Evolutionary conservation across 75 land plant genomes (phyloP).

Genomic region (Ceratopteris richardii): DNA sequence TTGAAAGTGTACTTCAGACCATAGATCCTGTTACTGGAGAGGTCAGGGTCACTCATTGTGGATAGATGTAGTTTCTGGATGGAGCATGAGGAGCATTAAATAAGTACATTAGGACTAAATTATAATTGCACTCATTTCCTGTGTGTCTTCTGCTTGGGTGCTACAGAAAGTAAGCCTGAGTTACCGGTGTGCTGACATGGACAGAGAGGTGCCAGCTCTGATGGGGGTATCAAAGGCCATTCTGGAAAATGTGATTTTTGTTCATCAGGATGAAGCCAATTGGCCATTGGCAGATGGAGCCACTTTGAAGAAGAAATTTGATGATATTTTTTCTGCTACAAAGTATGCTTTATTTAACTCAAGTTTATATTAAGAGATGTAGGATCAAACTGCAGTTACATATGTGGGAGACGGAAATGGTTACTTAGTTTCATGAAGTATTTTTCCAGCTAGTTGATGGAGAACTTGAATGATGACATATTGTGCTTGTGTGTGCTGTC

Average conservation of each 20-base stretch:
- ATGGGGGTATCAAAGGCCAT: slow-evolving; percentile 99
- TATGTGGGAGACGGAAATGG: too few relatives aligned
- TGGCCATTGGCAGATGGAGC: slow-evolving; percentile 96
- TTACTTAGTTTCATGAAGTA: too few relatives aligned
- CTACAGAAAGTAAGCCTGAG: slow-evolving; percentile 96
- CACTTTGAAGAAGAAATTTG: slow-evolving; percentile 89
- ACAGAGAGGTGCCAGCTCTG: slow-evolving; percentile 89
- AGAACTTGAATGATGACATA: too few relatives aligned
- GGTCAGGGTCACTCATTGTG: slow-evolving; percentile 24
- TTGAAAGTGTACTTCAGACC: slow-evolving; percentile 95
- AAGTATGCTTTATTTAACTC: too few relatives aligned
- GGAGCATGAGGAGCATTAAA: not conserved
- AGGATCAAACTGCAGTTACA: too few relatives aligned
- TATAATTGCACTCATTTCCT: too few relatives aligned
- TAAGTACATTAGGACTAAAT: too few relatives aligned
- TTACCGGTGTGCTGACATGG: slow-evolving; percentile 98
- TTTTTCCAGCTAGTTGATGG: too few relatives aligned
- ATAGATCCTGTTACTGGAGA: slow-evolving; percentile 85
- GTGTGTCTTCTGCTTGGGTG: not conserved
- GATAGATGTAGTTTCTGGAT: not conserved
- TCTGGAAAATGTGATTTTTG: slow-evolving; percentile 95
- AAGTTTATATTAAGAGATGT: not conserved
- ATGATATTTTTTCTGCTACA: slow-evolving; percentile 97
- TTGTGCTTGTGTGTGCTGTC: too few relatives aligned
- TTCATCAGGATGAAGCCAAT: slow-evolving; percentile 96